A percentile compares a stretch with the other conserved stretches of the same genome.
These are phyloP conservation scores for Pelargonium australe DNA, from an alignment of 441 rosid genomes.

Conservation along the genomic window DNA sequence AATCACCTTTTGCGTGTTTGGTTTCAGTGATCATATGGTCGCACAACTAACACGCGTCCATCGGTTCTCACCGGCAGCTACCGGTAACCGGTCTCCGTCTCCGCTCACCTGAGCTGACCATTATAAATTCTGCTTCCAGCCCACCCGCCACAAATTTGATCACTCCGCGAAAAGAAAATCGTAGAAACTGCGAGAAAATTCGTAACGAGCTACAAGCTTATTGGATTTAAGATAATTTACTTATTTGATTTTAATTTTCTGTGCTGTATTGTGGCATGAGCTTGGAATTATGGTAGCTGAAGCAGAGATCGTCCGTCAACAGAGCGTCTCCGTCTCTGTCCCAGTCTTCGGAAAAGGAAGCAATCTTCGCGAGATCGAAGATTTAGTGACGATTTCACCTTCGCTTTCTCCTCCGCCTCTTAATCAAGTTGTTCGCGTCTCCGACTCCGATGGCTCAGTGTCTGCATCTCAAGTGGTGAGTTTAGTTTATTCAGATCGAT, in stretches of 20 bases:
- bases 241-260: constrained; percentile 2
- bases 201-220: not conserved
- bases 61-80: not conserved
- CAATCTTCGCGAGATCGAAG: constrained; percentile 32
- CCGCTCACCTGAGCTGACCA: not conserved
- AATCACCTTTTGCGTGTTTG: too few species aligned
- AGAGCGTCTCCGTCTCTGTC: constrained; percentile 37
- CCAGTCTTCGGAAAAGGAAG: constrained; percentile 30
- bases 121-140: not conserved
- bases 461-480: constrained; percentile 29
- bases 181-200: constrained; percentile 9
- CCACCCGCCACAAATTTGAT: not conserved
- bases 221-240: not conserved
- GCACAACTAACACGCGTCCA: not conserved
- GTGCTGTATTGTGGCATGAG: constrained; percentile 20
- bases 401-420: constrained; percentile 41
- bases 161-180: not conserved
- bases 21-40: too few species aligned
- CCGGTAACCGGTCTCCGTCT: not conserved
- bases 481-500: not conserved
- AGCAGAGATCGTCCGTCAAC: constrained; percentile 45
- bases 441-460: constrained; percentile 34
- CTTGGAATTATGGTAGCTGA: constrained; percentile 54
- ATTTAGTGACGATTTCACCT: constrained; percentile 29
- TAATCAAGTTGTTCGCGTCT: constrained; percentile 27